Percentiles rank a stretch among this genome's conserved stretches.
These are phyloP conservation scores for Austroboletus novae-zelandiae DNA, from an alignment of 1,284 basidiomycete genomes.

Conservation along the genomic window DNA sequence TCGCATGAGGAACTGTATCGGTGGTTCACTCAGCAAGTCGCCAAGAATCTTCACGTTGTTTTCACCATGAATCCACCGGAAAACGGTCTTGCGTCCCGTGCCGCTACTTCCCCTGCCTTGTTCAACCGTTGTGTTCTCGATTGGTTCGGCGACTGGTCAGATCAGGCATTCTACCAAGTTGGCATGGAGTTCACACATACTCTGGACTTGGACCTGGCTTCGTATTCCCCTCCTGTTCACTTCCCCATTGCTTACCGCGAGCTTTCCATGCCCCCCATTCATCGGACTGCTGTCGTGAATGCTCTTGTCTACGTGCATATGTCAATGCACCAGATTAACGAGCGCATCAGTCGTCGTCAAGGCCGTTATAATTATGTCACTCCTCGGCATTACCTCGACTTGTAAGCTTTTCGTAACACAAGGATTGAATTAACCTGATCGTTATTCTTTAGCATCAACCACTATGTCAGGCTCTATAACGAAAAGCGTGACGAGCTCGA, in stretches of 20 bases:
- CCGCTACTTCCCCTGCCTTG: constrained; percentile 94
- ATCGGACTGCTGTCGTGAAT: constrained; percentile 89
- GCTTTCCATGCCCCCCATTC: constrained; percentile 76
- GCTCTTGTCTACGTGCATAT: constrained; percentile 92
- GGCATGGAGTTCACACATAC: constrained; percentile 92
- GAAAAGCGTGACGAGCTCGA: constrained; percentile 99
- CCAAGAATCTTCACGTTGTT: constrained; percentile 94
- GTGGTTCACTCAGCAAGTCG: constrained; percentile 97
- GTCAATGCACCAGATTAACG: constrained; percentile 87
- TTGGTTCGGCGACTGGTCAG: constrained; percentile 99
- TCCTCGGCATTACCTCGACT: constrained; percentile 96
- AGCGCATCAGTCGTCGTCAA: constrained; percentile 85
- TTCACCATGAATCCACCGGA: constrained; percentile 99
- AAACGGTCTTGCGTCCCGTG: constrained; percentile 91
- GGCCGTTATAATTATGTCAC: constrained; percentile 97
- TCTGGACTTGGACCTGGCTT: constrained; percentile 84
- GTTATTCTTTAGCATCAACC: constrained; percentile 73
- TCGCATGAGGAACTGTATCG: constrained; percentile 95
- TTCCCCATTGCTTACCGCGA: constrained; percentile 91
- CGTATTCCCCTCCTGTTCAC: constrained; percentile 71
- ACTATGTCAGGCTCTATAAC: constrained; percentile 94
- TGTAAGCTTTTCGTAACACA: constrained; percentile 58
- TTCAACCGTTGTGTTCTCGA: constrained; percentile 98
- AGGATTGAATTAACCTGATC: constrained; percentile 10
- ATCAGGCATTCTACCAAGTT: constrained; percentile 96